phyloP scores from a whole-genome alignment of 495 filamentous ascomycete species.

The Talaromyces proteolyticus region DNA sequence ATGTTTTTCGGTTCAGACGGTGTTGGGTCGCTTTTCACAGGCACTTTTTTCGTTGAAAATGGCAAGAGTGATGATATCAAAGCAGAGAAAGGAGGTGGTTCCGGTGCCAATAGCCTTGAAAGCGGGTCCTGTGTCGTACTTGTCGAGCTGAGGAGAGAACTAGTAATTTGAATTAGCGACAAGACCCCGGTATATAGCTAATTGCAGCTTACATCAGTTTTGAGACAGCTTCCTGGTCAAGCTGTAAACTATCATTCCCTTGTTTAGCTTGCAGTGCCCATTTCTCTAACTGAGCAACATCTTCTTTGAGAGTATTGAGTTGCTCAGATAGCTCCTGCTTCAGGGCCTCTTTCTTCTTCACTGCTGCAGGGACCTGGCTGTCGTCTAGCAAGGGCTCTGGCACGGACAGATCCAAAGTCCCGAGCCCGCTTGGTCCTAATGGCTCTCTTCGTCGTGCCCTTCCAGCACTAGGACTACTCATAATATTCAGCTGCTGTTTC shows the following conservation, averaged over 20 bases:
- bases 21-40: constrained; percentile 10
- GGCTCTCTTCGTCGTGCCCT: background rate
- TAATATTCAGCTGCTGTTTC: constrained; percentile 23
- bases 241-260: constrained; percentile 14
- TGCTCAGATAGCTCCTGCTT: constrained; percentile 25
- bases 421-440: background rate
- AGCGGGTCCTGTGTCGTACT: background rate
- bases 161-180: no score
- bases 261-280: constrained; percentile 20
- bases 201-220: constrained; percentile 27
- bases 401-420: background rate
- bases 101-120: background rate
- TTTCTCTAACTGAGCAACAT: constrained; percentile 30
- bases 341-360: constrained; percentile 23
- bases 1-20: constrained; percentile 27
- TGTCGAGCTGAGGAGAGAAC: constrained; percentile 1
- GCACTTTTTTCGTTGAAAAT: constrained; percentile 27
- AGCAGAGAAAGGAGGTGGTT: constrained; percentile 25
- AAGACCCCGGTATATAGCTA: no score
- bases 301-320: constrained; percentile 24
- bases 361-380: constrained; percentile 15
- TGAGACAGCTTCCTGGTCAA: constrained; percentile 14
- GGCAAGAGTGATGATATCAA: constrained; percentile 35
- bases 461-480: constrained; percentile 35
- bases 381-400: background rate